Base-by-base conservation (phyloP, 495 filamentous ascomycete genomes). In the Trichoderma gamsii region DNA sequence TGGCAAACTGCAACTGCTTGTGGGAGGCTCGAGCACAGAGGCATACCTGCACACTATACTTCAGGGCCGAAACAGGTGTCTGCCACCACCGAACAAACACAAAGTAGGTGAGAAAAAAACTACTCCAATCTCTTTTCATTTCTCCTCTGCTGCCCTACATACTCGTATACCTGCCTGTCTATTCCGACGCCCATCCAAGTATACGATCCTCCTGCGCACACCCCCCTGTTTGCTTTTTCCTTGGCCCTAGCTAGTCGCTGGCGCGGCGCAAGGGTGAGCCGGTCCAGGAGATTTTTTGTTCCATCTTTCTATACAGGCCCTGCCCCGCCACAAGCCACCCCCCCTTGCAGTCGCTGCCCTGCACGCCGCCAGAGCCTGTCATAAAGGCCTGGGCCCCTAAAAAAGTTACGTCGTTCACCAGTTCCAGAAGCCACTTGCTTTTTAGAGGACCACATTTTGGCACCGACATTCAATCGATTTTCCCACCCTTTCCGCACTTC, bases 151-250 rank as follows among this genome's bases (percentile, higher is more conserved):
- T 43, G 64, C 38, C 44, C 43, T 44, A 43, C 29, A 18, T 43
- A 11, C 13, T 63, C 43, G 41, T 66, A 21, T 67, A 18, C 65
- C 46, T 67, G 23, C 65, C 25, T 21, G n/a, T n/a, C 63, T 16
- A 6, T n/a, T 6, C 16, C 16, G 46, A 52, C 49, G 21, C 21
- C 49, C 18, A 52, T n/a, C 13, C 49, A n/a, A 21, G 49, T 18
- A 5, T n/a, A 16, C 13, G 41, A 51, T 66, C 65, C 65, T 56
- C 65, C 32, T 46, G 27, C n/a, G 3, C 59, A 27, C 63, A 38
- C 65, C 65, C 65, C 65, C 65, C 65, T 56, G 65, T 67, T 67
- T 67, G 65, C 65, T 38, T 67, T 25, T 29, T 51, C 29, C n/a
- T 41, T 21, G 51, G 51, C 51, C 51, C 51, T 25, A 56, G 51